Evolutionary conservation across 2,329 filamentous ascomycete species (phyloP), one percentile per base, ranked within the genome.

Genomic region (Neofusicoccum cordaticola): DNA sequence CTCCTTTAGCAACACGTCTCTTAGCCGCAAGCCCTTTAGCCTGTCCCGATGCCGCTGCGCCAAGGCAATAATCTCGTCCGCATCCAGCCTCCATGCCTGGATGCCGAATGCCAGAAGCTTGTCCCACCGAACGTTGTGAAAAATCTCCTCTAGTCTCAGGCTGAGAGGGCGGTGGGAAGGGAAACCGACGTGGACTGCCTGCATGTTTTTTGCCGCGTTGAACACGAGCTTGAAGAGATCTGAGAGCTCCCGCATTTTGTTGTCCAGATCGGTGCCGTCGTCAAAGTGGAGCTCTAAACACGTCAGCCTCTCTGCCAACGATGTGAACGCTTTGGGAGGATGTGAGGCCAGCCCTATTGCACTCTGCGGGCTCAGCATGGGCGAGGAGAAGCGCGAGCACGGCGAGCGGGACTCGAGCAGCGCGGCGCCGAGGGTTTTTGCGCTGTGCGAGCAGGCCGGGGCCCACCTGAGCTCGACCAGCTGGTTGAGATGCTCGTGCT

Each of bases 241-340:
- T 3, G 87, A 87, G 0, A 90, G 77, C 65, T 84, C 81, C 19
- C 78, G 76, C 78, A 89, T 86, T 65, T 84, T 83, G 35, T 80
- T 76, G 67, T 86, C 84, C 15, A 89, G 78, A 68, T 88, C 82
- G 3, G 77, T 77, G 27, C 80, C 80, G 53, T 87, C 85, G 67
- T 86, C 85, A 68, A 89, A 88, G 68, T 88, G 86, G 27, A 90
- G 74, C 68, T 89, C 86, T 17, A 90, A 76, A 69, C 85, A 86
- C 12, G 84, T 86, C 47, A 90, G 75, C n/a, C 84, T 81, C 66
- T 80, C 79, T 4, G 84, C 86, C 42, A 88, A 75, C 2, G 79
- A 78, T 2, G 81, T 77, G 31, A 88, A 75, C 1, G 79, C 81
- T 11, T 76, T 74, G 3, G 82, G 78, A 0, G 82, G 81, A 8